These are phyloP conservation scores for Tillandsia leiboldiana DNA, from an alignment of 176 grass and related monocot genomes.

Conservation along the genomic window DNA sequence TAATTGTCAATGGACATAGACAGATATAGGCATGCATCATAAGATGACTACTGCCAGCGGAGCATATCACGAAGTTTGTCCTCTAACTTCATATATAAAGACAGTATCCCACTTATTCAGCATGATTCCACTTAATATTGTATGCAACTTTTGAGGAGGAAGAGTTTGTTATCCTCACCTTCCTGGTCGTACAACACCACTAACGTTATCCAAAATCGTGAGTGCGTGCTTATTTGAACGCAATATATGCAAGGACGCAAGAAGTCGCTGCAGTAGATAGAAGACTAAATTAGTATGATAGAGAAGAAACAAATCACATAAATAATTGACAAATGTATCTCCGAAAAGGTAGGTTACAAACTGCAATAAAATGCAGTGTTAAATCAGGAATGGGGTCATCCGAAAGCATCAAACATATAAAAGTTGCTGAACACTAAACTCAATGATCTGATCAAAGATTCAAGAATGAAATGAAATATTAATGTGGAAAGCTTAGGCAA, in stretches of 20 bases:
- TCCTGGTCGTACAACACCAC: slow-evolving; percentile 44
- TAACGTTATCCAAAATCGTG: slow-evolving; percentile 50
- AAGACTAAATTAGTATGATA: not conserved
- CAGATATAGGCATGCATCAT: not conserved
- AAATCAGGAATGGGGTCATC: not conserved
- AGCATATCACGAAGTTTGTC: not conserved
- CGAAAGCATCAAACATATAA: not conserved
- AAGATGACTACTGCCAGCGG: not conserved
- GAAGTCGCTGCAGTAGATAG: slow-evolving; percentile 20
- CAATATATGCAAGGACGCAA: slow-evolving; percentile 31
- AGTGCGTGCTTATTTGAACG: slow-evolving; percentile 33
- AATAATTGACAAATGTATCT: not conserved
- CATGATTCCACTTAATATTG: not conserved
- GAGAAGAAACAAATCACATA: not conserved
- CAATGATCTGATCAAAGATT: not conserved
- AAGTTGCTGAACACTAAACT: not conserved
- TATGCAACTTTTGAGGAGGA: not conserved
- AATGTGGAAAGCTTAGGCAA: too few relatives aligned
- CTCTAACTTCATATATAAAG: not conserved
- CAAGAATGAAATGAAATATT: not conserved
- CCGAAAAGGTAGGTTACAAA: not conserved
- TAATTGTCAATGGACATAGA: too few relatives aligned
- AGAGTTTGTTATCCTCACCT: slow-evolving; percentile 35
- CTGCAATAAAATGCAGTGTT: not conserved
- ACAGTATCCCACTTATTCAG: not conserved